Percentiles rank a stretch among this genome's conserved stretches.
These are phyloP conservation scores for Termitomyces sp. DNA, from an alignment of 768 basidiomycete species.

Conservation along the genomic window DNA sequence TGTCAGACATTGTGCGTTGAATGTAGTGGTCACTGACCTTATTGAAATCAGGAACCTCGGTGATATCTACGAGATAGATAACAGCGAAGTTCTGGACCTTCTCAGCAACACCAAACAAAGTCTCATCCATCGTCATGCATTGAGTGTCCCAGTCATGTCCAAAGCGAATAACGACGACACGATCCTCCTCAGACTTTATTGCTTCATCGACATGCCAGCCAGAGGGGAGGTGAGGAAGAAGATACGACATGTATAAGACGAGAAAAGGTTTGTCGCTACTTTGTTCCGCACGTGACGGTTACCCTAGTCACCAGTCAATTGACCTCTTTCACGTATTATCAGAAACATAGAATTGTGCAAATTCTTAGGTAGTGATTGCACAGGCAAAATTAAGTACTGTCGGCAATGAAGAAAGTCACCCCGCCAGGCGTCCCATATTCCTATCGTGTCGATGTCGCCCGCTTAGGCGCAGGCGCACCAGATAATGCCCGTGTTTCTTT, in stretches of 20 bases:
- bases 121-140: slow-evolving; percentile 99
- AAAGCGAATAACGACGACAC: slow-evolving; percentile 91
- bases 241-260: slow-evolving; percentile 66
- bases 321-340: background rate
- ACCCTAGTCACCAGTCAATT: too few relatives aligned
- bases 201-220: slow-evolving; percentile 99
- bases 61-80: slow-evolving; percentile 93
- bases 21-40: slow-evolving; percentile 51
- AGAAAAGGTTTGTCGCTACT: background rate
- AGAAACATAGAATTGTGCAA: background rate
- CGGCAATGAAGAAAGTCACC: too few relatives aligned
- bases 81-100: slow-evolving; percentile 99
- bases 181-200: slow-evolving; percentile 96
- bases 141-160: slow-evolving; percentile 91
- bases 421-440: too few relatives aligned
- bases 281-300: background rate
- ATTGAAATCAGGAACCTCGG: slow-evolving; percentile 97
- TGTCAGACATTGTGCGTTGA: background rate
- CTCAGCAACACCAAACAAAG: slow-evolving; percentile 85
- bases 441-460: background rate
- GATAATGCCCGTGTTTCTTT: background rate
- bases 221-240: slow-evolving; percentile 81
- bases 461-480: background rate
- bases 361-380: background rate
- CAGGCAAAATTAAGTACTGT: background rate